A percentile compares a stretch with the other conserved stretches of the same genome.
Evolutionary conservation across 495 filamentous ascomycete genomes (phyloP).

Genomic region (Penicillium desertorum): DNA sequence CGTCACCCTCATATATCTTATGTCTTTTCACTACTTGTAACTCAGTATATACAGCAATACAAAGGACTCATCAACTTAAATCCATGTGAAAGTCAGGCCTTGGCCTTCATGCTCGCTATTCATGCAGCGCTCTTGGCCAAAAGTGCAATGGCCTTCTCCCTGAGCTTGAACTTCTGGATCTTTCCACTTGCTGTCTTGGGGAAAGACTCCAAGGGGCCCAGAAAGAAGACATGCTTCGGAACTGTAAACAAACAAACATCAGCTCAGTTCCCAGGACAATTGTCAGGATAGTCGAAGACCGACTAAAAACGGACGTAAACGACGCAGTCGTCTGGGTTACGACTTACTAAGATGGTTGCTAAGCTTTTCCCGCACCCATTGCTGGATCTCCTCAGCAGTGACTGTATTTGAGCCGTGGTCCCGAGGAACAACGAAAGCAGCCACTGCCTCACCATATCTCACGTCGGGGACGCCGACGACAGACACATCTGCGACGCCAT

Average conservation of each 20-base stretch:
- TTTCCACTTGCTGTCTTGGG: constrained; percentile 97
- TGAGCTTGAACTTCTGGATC: constrained; percentile 92
- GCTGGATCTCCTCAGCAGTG: constrained; percentile 53
- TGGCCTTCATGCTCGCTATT: neutral
- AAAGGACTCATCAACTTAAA: neutral
- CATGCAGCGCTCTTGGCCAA: constrained; percentile 31
- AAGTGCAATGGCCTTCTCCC: constrained; percentile 57
- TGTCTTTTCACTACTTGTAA: constrained; percentile 45
- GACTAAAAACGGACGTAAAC: neutral
- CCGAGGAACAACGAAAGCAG: constrained; percentile 70
- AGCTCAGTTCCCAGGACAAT: neutral
- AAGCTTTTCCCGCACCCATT: constrained; percentile 71
- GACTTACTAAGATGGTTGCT: constrained; percentile 70
- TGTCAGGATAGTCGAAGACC: neutral
- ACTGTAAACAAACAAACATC: constrained; percentile 40
- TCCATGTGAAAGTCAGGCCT: neutral
- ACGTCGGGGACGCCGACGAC: constrained; percentile 84
- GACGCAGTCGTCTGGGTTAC: neutral
- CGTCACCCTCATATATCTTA: neutral
- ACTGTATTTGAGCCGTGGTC: constrained; percentile 20
- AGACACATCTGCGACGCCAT: constrained; percentile 66
- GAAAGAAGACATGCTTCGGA: constrained; percentile 88
- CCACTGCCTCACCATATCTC: constrained; percentile 82
- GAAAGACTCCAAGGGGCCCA: constrained; percentile 55
- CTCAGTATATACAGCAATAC: neutral